Evolutionary conservation across 2,329 filamentous ascomycete genomes (phyloP).

Genomic region (Fusarium brevicatenulatum): DNA sequence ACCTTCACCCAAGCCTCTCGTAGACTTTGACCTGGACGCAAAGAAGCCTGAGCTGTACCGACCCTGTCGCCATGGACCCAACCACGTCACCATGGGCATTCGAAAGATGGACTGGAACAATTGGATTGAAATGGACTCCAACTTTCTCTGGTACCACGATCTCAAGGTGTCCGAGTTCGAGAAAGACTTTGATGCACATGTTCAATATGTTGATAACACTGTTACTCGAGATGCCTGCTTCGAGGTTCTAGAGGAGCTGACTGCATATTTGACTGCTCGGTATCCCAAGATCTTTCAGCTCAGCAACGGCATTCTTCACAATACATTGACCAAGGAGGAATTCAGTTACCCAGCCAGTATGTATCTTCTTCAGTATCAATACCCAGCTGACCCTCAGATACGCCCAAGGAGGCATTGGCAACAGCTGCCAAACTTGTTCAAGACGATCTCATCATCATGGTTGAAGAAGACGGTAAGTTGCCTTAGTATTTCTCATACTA

Average conservation of each 20-base stretch:
- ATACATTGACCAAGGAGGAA: slow-evolving; percentile 13
- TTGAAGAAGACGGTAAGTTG: slow-evolving; percentile 19
- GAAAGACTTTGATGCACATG: slow-evolving; percentile 22
- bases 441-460: slow-evolving; percentile 32
- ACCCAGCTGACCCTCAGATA: neutral
- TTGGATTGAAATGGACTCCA: slow-evolving; percentile 38
- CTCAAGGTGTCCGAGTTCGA: slow-evolving; percentile 29
- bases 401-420: slow-evolving; percentile 24
- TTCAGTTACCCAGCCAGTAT: slow-evolving; percentile 24
- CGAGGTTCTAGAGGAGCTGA: slow-evolving; percentile 26
- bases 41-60: slow-evolving; percentile 27
- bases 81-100: slow-evolving; percentile 35
- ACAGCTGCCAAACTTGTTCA: slow-evolving; percentile 31
- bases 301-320: neutral
- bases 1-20: neutral
- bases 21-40: slow-evolving; percentile 14
- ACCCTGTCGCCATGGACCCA: slow-evolving; percentile 30
- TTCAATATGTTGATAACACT: slow-evolving; percentile 28
- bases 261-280: slow-evolving; percentile 5
- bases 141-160: slow-evolving; percentile 29
- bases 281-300: slow-evolving; percentile 35
- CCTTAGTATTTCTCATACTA: rapidly evolving
- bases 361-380: rapidly evolving
- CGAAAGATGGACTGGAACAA: slow-evolving; percentile 30
- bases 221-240: slow-evolving; percentile 31